Evolutionary conservation across 2,329 filamentous ascomycete species (phyloP), one percentile per base, ranked within the genome.

Genomic region (Chrysosporium queenslandicum): DNA sequence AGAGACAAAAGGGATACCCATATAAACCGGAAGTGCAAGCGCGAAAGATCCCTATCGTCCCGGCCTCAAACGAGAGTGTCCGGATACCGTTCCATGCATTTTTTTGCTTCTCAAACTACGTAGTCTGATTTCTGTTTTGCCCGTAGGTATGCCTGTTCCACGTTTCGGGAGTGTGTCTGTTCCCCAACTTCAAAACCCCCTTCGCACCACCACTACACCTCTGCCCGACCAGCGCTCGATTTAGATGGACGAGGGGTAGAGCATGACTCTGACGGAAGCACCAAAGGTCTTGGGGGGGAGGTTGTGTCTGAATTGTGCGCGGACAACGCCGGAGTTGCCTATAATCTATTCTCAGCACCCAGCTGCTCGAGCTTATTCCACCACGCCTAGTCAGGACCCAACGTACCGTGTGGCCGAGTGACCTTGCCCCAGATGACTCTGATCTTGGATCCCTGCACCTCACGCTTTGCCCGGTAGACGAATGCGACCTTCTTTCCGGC

Each of bases 371-470:
- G 11, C 34, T 40, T 16, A 25, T 1, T 25, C n/a, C 30, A 9
- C 14, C 5, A n/a, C 8, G 5, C 8, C 16, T 9, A 14, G 16
- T 7, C 14, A 34, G 27, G 2, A 47, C 46, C n/a, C 4, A 56
- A 73, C 76, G 66, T 86, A 91, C 87, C 91, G 78, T 97, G 91
- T 73, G 89, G 85, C 71, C 89, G 81, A 72, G 88, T 94, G 73
- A 97, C 85, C 81, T 95, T 96, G 80, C 91, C 91, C 89, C 90
- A 97, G 80, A 97, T 96, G 66, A 97, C 86, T 71, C 91, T 84
- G 78, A 97, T 94, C 85, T 97, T 97, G 74, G 89, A 91, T 73
- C 92, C 92, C 69, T 91, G 87, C 71, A 95, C 81, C 80, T 95
- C 88, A 77, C 84, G 90, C 77, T 87, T 84, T 66, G 85, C 91